Percentiles rank a stretch among this genome's conserved stretches.
Evolutionary conservation across 345 rosid species (phyloP).

Genomic region (Isatis tinctoria): DNA sequence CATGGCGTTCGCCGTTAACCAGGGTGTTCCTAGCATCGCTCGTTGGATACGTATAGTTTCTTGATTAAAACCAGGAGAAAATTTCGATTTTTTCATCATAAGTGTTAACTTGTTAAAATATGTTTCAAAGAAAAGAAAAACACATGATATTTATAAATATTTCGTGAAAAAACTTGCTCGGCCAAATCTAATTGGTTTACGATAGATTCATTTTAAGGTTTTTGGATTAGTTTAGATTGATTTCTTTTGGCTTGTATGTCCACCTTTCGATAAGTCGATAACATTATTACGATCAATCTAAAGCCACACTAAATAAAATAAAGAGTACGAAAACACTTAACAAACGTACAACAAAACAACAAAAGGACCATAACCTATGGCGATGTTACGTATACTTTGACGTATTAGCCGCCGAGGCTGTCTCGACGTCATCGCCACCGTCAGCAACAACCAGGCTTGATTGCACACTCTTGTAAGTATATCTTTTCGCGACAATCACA

Average conservation of each 20-base stretch:
- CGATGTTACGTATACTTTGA: slow-evolving; percentile 4
- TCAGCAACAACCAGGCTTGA: slow-evolving; percentile 58
- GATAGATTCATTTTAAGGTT: neutral
- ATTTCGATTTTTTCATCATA: neutral
- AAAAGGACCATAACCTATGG: neutral
- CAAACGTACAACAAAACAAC: slow-evolving; percentile 1
- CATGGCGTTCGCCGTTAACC: slow-evolving; percentile 82
- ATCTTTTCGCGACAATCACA: slow-evolving; percentile 53
- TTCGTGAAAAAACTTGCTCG: too few relatives aligned
- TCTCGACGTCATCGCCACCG: slow-evolving; percentile 32
- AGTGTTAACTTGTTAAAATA: neutral
- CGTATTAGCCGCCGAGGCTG: slow-evolving; percentile 18
- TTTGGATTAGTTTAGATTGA: neutral
- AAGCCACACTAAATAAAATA: neutral
- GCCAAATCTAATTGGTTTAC: neutral
- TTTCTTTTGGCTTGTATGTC: neutral
- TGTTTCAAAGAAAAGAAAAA: neutral
- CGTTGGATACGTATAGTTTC: slow-evolving; percentile 71
- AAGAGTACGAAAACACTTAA: neutral
- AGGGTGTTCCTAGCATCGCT: slow-evolving; percentile 87
- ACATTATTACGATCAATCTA: neutral
- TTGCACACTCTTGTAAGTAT: slow-evolving; percentile 76
- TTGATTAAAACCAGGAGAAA: slow-evolving; percentile 1
- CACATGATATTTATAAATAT: neutral
- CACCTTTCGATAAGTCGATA: neutral